phyloP scores from a whole-genome alignment of 1,139 yeast genomes.

The Blastobotrys petasosporus region DNA sequence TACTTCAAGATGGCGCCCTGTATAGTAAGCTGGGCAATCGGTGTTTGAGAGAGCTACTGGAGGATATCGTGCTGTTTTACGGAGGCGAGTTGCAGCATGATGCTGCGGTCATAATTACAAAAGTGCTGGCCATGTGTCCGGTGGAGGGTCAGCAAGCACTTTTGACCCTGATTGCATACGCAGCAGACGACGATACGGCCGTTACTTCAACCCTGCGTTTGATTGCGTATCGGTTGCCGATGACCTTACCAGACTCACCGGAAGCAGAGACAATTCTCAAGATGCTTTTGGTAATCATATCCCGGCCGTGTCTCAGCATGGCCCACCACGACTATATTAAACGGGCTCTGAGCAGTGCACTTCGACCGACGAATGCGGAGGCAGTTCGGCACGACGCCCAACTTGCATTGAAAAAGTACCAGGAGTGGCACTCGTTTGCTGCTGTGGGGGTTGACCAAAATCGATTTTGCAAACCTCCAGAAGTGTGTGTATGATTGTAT shows the following conservation, averaged over 20 bases:
- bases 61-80: slow-evolving; percentile 5
- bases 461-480: slow-evolving; percentile 2
- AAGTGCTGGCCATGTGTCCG: background rate
- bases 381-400: too few species aligned
- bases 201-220: slow-evolving; percentile 1
- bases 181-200: background rate
- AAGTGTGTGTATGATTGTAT: background rate
- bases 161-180: slow-evolving; percentile 7
- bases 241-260: too few species aligned
- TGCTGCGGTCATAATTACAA: slow-evolving; percentile 1
- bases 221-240: background rate
- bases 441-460: too few species aligned
- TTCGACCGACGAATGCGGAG: too few species aligned
- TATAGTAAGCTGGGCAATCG: background rate
- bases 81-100: slow-evolving; percentile 2
- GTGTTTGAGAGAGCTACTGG: background rate
- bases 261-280: background rate
- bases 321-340: background rate
- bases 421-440: too few species aligned
- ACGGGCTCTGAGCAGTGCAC: too few species aligned
- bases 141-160: background rate
- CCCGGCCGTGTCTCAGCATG: background rate
- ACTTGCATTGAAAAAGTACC: too few species aligned
- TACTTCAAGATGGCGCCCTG: background rate
- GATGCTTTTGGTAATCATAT: slow-evolving; percentile 3